Base-by-base conservation (phyloP, 2,329 filamentous ascomycete genomes). In the Ophiostoma fasciatum region DNA sequence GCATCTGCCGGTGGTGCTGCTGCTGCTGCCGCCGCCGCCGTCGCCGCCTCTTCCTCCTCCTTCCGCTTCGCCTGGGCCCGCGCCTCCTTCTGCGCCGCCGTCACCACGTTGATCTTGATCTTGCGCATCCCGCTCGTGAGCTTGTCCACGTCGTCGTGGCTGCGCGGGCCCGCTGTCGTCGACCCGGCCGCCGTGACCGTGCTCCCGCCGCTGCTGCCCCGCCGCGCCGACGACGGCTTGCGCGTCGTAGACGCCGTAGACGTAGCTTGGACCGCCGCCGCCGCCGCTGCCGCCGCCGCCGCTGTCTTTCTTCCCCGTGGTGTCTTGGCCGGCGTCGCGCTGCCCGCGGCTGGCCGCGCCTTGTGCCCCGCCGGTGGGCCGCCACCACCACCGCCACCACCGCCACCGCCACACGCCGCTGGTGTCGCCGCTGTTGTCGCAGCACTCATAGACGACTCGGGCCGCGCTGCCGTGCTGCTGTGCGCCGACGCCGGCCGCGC, bases 91-190 rank as follows among this genome's bases (percentile, higher is more conserved):
- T 74, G 67, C 27, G 70, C 61, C 41, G 73, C 63, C 2, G 70
- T 74, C 27, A 75, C 59, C 18, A 77, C 51, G 35, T 68, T 75
- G 46, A 78, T 71, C 49, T 68, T 74, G 39, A 78, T 70, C 50
- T 68, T 74, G 50, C 69, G 74, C 64, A 77, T 68, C 2, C 68
- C 66, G 25, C 58, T 61, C 0, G 71, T 68, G 41, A 78, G 60
- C 33, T 56, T 63, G 36, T 75, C 68, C 25, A 78, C 49, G 33
- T 65, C 65, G 32, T 61, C 56, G 3, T 45, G 7, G 49, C 33
- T 12, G 42, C 44, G 1, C 26, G 5, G 3, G n/a, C 43, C 42
- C 5, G 39, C 30, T 8, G 44, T 31, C 9, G 44, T 22, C 2
- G 49, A 21, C 7, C 35, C 29, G 2, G 33, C 27, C 5, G 26